phyloP scores from a whole-genome alignment of 1,284 basidiomycete genomes.

The Ustilago shanxiensis region DNA sequence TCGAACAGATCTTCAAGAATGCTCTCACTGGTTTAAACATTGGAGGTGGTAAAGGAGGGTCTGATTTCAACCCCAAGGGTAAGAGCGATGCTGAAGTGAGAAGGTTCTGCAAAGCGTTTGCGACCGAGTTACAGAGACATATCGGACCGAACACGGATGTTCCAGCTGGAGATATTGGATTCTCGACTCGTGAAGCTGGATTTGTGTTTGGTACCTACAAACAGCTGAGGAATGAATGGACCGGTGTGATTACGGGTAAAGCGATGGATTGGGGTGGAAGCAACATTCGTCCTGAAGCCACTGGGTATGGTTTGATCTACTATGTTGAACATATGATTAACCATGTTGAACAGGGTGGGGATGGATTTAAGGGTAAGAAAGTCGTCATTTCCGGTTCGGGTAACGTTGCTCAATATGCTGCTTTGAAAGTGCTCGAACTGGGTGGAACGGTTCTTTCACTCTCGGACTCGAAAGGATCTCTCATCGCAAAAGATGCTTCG shows the following conservation, averaged over 20 bases:
- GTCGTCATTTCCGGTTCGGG: conserved; percentile 80
- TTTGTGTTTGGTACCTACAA: conserved; percentile 74
- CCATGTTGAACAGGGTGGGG: conserved; percentile 67
- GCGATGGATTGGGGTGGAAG: conserved; percentile 77
- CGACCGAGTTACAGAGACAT: conserved; percentile 57
- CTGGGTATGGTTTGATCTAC: conserved; percentile 82
- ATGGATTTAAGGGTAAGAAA: conserved; percentile 73
- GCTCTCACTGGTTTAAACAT: conserved; percentile 82
- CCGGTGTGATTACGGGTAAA: conserved; percentile 83
- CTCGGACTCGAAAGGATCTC: conserved; percentile 81
- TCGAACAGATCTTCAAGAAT: conserved; percentile 87
- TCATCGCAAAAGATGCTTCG: conserved; percentile 74
- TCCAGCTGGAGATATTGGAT: conserved; percentile 82
- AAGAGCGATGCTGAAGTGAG: conserved; percentile 82
- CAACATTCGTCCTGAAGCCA: conserved; percentile 66
- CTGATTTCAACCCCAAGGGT: conserved; percentile 85
- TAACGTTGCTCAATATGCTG: conserved; percentile 83
- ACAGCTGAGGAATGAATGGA: conserved; percentile 80
- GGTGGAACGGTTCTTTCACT: conserved; percentile 82
- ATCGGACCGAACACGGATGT: conserved; percentile 78
- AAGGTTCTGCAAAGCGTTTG: conserved; percentile 75
- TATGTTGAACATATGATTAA: conserved; percentile 78
- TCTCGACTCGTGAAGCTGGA: conserved; percentile 72
- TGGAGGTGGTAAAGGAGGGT: conserved; percentile 77
- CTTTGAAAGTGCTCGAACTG: conserved; percentile 83